Percentiles rank a stretch among this genome's conserved stretches.
phyloP scores from a whole-genome alignment of 228 moss, liverwort and hornwort genomes.

The Sphagnum magellanicum region DNA sequence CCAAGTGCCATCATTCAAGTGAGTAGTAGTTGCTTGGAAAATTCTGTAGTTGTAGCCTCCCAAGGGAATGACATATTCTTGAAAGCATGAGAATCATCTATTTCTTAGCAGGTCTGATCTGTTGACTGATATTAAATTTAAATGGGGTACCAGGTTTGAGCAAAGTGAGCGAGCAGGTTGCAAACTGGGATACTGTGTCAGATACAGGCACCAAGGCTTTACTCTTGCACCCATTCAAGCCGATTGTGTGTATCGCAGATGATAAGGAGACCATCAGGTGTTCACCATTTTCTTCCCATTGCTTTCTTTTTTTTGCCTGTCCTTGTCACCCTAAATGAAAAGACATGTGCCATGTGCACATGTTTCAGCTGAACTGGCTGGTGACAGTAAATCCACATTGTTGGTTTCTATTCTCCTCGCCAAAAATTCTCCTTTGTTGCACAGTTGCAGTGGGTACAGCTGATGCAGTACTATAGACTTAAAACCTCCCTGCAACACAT shows the following conservation, averaged over 20 bases:
- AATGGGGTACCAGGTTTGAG: conserved; percentile 19
- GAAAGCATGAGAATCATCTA: too few species aligned
- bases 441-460: not conserved
- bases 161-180: conserved; percentile 51
- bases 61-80: too few species aligned
- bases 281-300: not conserved
- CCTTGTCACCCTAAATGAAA: too few species aligned
- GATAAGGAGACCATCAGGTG: conserved; percentile 55
- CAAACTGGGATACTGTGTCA: conserved; percentile 38
- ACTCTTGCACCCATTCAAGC: conserved; percentile 40
- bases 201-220: conserved; percentile 49
- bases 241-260: conserved; percentile 44
- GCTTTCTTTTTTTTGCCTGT: too few species aligned
- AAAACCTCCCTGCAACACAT: too few species aligned
- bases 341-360: too few species aligned
- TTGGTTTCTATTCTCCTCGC: not conserved
- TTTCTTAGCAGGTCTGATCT: too few species aligned
- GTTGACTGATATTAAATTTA: too few species aligned
- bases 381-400: too few species aligned
- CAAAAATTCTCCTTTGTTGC: not conserved
- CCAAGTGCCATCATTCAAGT: conserved; percentile 59
- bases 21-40: conserved; percentile 12
- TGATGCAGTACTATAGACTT: too few species aligned
- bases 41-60: too few species aligned
- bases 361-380: too few species aligned